These are phyloP conservation scores for Funneliformis caledonium DNA, from an alignment of 371 early-diverging fungal species.

Conservation along the genomic window DNA sequence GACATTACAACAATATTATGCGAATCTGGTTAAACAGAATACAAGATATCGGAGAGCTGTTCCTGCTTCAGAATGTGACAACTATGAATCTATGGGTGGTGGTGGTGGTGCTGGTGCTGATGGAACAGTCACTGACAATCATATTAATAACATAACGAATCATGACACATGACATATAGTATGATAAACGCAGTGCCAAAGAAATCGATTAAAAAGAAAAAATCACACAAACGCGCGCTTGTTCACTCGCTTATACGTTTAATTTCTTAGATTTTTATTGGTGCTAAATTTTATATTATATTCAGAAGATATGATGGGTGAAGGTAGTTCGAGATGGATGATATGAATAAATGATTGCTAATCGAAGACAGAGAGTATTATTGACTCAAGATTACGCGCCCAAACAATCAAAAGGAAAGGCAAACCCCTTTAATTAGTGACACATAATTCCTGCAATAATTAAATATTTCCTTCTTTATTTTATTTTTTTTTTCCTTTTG, in stretches of 20 bases:
- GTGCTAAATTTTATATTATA: not conserved
- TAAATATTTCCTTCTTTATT: too few species aligned
- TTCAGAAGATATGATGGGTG: not conserved
- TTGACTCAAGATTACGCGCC: not conserved
- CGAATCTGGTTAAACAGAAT: constrained; percentile 76
- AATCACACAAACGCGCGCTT: not conserved
- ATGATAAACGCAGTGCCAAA: not conserved
- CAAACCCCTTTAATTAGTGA: not conserved
- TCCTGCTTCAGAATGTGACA: not conserved
- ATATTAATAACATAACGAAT: too few species aligned
- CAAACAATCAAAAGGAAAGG: not conserved
- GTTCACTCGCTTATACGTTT: not conserved
- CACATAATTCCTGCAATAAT: not conserved
- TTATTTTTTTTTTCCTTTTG: too few species aligned
- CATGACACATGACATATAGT: not conserved
- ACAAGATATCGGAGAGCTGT: constrained; percentile 46
- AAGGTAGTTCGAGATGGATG: not conserved
- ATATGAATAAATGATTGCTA: not conserved
- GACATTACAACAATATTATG: constrained; percentile 86
- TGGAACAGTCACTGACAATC: not conserved
- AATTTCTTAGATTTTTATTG: not conserved
- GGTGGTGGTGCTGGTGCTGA: too few species aligned
- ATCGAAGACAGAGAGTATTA: not conserved
- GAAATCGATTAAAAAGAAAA: not conserved
- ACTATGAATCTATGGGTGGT: not conserved